Conservation (phyloP, 345 rosid species). For the Trapa bicornis region DNA sequence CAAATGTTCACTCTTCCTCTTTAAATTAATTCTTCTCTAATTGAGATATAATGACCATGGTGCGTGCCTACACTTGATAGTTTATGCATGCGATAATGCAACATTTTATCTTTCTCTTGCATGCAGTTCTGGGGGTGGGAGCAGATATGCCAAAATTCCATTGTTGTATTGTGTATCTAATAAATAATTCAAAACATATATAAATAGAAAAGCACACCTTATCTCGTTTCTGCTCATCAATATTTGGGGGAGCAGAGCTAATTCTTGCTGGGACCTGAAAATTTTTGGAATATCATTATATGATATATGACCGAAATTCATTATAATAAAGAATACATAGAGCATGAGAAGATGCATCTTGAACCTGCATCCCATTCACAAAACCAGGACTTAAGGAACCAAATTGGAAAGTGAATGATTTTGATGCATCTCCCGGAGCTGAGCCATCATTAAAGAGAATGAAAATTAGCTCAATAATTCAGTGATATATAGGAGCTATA, state of each 20-base stretch:
- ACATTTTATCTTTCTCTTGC: too few relatives aligned
- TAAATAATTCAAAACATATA: neutral
- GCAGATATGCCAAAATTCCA: neutral
- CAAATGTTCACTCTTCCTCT: too few relatives aligned
- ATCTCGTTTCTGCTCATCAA: conserved; percentile 93
- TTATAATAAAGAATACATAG: neutral
- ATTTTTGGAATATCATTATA: conserved; percentile 4
- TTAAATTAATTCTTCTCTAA: too few relatives aligned
- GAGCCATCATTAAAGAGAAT: conserved; percentile 10
- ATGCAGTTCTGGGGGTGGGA: neutral
- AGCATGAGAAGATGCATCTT: neutral
- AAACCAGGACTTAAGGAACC: conserved; percentile 73
- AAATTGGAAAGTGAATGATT: conserved; percentile 62
- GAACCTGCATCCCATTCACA: conserved; percentile 75
- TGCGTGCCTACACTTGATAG: neutral
- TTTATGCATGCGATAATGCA: neutral
- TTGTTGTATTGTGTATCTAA: neutral
- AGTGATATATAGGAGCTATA: too few relatives aligned
- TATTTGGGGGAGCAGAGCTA: conserved; percentile 91
- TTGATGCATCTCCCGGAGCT: conserved; percentile 52
- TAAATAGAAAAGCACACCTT: conserved; percentile 35
- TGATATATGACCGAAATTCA: neutral
- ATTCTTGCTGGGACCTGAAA: conserved; percentile 50
- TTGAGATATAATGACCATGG: too few relatives aligned
- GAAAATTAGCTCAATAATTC: neutral